Conservation (phyloP, 129 eudicot species). For the Centella asiatica region DNA sequence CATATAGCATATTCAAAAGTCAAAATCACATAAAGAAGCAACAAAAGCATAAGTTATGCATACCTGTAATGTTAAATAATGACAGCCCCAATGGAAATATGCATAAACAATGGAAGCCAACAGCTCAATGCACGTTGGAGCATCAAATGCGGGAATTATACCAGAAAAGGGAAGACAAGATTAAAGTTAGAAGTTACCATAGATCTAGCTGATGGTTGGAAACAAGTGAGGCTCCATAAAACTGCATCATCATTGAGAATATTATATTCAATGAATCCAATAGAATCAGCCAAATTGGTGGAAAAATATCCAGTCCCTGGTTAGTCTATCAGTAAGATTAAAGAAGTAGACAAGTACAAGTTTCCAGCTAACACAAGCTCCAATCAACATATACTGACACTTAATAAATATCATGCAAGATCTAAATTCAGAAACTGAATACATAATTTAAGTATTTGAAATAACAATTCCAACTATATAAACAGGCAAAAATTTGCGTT, state of each 20-base stretch:
- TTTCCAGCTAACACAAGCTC: neutral
- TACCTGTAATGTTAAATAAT: constrained; percentile 11
- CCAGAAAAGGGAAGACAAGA: neutral
- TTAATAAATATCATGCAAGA: too few species aligned
- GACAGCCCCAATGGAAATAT: constrained; percentile 6
- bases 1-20: neutral
- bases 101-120: constrained; percentile 18
- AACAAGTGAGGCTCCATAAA: neutral
- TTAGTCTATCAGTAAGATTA: neutral
- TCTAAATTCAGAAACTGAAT: too few species aligned
- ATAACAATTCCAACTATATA: too few species aligned
- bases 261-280: neutral
- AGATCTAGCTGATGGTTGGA: neutral
- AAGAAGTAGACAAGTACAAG: neutral
- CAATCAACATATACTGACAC: too few species aligned
- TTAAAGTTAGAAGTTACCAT: neutral
- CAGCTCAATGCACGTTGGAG: neutral
- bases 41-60: constrained; percentile 28
- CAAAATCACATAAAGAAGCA: constrained; percentile 15
- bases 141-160: neutral
- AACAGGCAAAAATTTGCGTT: too few species aligned
- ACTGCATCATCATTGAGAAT: neutral
- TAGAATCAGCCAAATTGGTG: neutral
- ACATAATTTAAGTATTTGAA: too few species aligned
- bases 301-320: neutral